A percentile compares a stretch with the other conserved stretches of the same genome.
Conservation (phyloP, 192 early-diverging fungal genomes). For the Mortierella antarctica region DNA sequence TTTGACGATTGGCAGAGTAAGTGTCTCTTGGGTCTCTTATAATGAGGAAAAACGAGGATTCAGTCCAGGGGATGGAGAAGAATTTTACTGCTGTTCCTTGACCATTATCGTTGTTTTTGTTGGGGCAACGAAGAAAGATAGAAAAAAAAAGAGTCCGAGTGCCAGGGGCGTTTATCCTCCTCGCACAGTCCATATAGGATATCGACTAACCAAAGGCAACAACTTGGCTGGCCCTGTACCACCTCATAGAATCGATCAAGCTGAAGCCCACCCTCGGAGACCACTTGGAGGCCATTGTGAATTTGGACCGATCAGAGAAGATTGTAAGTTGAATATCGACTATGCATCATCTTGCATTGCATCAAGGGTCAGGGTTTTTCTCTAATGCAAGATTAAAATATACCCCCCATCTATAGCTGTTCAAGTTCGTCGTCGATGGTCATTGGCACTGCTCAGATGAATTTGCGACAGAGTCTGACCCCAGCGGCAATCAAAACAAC, state of each 20-base stretch:
- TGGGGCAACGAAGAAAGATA: too few relatives aligned
- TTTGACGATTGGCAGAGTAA: slow-evolving; percentile 48
- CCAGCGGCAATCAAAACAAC: slow-evolving; percentile 29
- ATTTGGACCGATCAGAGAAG: neutral
- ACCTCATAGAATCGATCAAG: neutral
- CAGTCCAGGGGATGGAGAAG: too few relatives aligned
- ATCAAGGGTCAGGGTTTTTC: neutral
- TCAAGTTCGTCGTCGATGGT: slow-evolving; percentile 58
- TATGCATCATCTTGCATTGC: neutral
- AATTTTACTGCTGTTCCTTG: too few relatives aligned
- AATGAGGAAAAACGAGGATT: neutral
- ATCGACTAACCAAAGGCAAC: too few relatives aligned
- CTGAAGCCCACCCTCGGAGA: neutral
- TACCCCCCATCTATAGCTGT: slow-evolving; percentile 4
- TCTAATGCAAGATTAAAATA: neutral
- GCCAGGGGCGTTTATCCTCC: too few relatives aligned
- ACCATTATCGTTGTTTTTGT: too few relatives aligned
- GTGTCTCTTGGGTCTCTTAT: too few relatives aligned
- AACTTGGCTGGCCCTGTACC: neutral
- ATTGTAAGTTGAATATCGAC: slow-evolving; percentile 6
- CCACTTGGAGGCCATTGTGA: neutral
- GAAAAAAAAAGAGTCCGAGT: too few relatives aligned
- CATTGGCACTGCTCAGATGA: slow-evolving; percentile 47
- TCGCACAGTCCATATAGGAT: too few relatives aligned
- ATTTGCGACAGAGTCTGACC: slow-evolving; percentile 37